phyloP scores from a whole-genome alignment of 176 grass and related monocot species.

The Hsuehochloa calcarea region DNA sequence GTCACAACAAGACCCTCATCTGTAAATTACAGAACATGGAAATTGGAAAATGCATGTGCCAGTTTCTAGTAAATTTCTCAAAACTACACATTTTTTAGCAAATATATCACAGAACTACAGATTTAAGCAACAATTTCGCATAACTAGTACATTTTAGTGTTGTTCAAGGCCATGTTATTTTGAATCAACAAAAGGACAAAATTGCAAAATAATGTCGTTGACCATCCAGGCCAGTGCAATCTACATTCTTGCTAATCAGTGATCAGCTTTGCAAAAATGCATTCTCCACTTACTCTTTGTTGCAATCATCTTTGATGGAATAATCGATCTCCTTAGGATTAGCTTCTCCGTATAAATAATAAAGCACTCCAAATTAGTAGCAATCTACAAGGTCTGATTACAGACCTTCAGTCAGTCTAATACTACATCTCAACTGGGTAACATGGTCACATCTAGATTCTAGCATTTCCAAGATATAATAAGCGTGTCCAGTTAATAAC shows the following conservation, averaged over 20 bases:
- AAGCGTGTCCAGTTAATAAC: background rate
- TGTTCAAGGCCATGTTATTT: background rate
- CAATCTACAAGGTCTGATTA: background rate
- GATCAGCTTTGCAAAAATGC: background rate
- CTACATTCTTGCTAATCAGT: background rate
- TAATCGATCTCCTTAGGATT: background rate
- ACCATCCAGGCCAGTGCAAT: background rate
- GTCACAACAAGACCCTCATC: background rate
- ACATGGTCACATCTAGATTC: background rate
- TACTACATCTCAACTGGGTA: background rate
- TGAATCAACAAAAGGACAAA: background rate
- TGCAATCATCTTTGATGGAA: constrained; percentile 1
- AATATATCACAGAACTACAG: too few species aligned
- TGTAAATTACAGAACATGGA: background rate
- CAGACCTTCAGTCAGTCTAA: background rate
- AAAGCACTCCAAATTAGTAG: background rate
- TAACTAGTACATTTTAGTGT: background rate
- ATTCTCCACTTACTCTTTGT: background rate
- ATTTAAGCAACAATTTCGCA: too few species aligned
- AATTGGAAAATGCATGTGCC: background rate
- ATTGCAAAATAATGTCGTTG: background rate
- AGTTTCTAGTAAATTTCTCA: background rate
- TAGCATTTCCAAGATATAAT: constrained; percentile 20
- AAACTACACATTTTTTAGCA: too few species aligned
- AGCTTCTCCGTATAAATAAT: background rate